A percentile compares a stretch with the other conserved stretches of the same genome.
These are phyloP conservation scores for Phlyctochytrium arcticum DNA, from an alignment of 192 early-diverging fungal species.

Conservation along the genomic window DNA sequence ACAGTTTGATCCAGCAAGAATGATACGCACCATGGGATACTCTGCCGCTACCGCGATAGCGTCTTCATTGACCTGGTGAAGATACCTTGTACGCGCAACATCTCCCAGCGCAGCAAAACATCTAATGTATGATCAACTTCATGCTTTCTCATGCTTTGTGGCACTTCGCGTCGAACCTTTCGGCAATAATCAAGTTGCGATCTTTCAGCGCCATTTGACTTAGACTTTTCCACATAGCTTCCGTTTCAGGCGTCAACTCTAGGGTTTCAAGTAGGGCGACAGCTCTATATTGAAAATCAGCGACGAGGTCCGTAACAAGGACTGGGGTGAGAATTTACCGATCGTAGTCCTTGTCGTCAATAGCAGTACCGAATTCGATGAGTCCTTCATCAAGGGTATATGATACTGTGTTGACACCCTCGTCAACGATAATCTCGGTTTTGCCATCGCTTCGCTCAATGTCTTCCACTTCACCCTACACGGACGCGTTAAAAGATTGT, in stretches of 20 bases:
- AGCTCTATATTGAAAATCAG: conserved; percentile 37
- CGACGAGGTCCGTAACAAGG: not conserved
- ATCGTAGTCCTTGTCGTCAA: conserved; percentile 64
- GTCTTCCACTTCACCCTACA: conserved; percentile 58
- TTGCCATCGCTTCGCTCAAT: conserved; percentile 57
- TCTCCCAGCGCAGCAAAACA: conserved; percentile 62
- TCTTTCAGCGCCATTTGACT: conserved; percentile 51
- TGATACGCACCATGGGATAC: conserved; percentile 7
- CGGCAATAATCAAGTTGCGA: conserved; percentile 50
- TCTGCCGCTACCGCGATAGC: conserved; percentile 24
- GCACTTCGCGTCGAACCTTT: conserved; percentile 30
- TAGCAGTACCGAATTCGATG: conserved; percentile 63
- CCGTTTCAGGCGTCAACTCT: conserved; percentile 57
- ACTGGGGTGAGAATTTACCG: conserved; percentile 22
- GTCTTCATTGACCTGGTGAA: conserved; percentile 40
- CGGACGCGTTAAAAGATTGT: not conserved
- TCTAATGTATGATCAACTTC: conserved; percentile 27
- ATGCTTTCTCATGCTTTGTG: not conserved
- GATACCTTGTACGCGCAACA: conserved; percentile 46
- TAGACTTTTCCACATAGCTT: conserved; percentile 65
- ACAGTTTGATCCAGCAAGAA: too few relatives aligned
- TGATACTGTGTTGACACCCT: conserved; percentile 63
- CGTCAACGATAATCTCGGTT: conserved; percentile 64
- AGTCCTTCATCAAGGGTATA: conserved; percentile 65
- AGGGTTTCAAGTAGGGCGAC: conserved; percentile 59